Evolutionary conservation across 441 rosid species (phyloP), one percentile per base, ranked within the genome.

Genomic region (Aquilaria agallochum): DNA sequence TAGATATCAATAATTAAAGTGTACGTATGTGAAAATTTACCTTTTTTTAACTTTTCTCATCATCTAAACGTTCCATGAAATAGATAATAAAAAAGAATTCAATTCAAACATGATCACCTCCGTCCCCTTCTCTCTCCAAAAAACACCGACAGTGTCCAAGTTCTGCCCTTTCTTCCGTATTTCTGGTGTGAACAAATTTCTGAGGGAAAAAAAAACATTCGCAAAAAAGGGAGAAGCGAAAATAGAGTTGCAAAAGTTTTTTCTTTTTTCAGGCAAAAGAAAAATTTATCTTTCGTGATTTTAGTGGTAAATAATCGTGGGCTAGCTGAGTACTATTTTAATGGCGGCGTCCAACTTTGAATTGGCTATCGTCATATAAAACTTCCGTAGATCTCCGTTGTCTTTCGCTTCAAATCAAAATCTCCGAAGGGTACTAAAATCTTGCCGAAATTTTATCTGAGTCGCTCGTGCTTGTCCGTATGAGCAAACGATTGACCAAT

Each of bases 61-160:
- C 42, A 36, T 36, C 42, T 4, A 36, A 36, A 36, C 7, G 6
- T 20, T 20, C 27, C 27, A 20, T 20, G 27, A 20, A 20, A 20
- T 3, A 8, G 27, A 20, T 20, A 63, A 63, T 51, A 27, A 5
- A 33, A 20, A 34, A 56, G 58, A 64, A 33, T 42, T 49, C 72
- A 75, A 75, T 67, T 75, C 62, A 33, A 58, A 75, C 14, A 55
- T 36, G 57, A 63, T 27, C 46, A 64, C 79, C 56, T 12, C 30
- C 55, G 14, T 57, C 9, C 55, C 27, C 6, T 44, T 48, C 31
- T 44, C 46, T 9, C 12, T 55, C 60, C 2, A 32, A 55, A 47
- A 12, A 32, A 32, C 72, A 67, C 78, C 75, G 72, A 66, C 78
- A 55, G 58, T 15, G 11, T 47, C 15, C 45, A 36, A 36, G 42